Evolutionary conservation across 2,329 filamentous ascomycete genomes (phyloP), one percentile per base, ranked within the genome.

Genomic region (Aspergillus sp.): DNA sequence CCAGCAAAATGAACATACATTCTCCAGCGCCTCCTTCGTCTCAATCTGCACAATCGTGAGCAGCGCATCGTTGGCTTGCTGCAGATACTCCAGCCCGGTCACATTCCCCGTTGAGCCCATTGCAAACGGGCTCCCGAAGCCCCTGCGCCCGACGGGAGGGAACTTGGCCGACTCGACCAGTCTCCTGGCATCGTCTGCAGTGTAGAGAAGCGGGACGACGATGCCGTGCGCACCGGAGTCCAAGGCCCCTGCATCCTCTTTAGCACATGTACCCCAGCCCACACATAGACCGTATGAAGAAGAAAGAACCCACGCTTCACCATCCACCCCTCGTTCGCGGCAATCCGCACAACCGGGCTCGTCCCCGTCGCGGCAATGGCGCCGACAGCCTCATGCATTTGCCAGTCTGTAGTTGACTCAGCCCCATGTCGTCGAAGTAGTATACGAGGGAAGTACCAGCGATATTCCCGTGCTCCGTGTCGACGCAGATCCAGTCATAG

Each of bases 221-320:
- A 78, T 65, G 19, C 72, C 74, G 47, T 78, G 73, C 5, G 74
- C 73, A 24, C 74, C 74, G 27, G 71, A 58, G 43, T 78, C 74
- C 24, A 78, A 62, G 8, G 74, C 74, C 31, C 65, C 63, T 67
- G 35, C 32, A 20, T 28, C 4, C 24, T 11, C 5, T 1, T 11
- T 14, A 15, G 11, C 5, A 8, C 4, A 14, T 30, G 14, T 13
- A 6, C 25, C 12, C 20, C 24, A 17, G n/a, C 11, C 8, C 20
- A 7, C 15, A 15, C 5, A 22, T 13, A 5, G 8, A 27, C 4
- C 10, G 8, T 8, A 15, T 7, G 20, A 15, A 8, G 8, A 34
- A 17, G 26, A 15, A 32, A 24, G 15, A 26, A 34, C 57, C 36
- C 51, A 64, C 73, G 60, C 49, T 78, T 77, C 36, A 77, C 71